Base-by-base conservation (phyloP, 2,329 filamentous ascomycete genomes). In the Fusarium falciforme region DNA sequence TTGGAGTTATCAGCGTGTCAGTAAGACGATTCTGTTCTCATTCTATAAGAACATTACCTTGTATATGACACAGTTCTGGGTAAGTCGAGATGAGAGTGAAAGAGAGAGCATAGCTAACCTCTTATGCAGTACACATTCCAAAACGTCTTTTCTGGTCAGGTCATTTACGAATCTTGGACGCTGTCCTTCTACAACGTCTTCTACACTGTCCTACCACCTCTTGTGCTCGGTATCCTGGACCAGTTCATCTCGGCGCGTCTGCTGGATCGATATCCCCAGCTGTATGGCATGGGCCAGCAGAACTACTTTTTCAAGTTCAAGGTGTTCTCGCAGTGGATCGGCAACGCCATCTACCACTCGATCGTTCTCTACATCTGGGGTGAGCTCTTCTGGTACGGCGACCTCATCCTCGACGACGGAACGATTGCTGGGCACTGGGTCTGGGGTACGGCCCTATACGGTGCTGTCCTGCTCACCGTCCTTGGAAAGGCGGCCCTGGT, bases 21-120 rank as follows among this genome's bases (percentile, higher is more conserved):
- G 93, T 88, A 98, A 97, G 85, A 95, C 97, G 68, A 98, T 99
- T 78, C 84, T 99, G 72, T 99, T 98, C 85, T 98, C 96, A 8
- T 99, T 98, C 83, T 99, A 99, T 88, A 99, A 99, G 88, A 99
- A 99, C 85, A 98, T 98, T 76, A 93, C 95, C 22, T 87, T 99
- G 71, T 99, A 98, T 85, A 95, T 99, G 93, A 99, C 97, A 69
- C 97, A 99, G 82, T 99, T 99, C 82, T 99, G 97, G 94, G 93
- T 95, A 87, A 86, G 92, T 86, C 29, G 33, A 38, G 25, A 29
- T 20, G 16, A 10, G 27, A 17, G 2, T 9, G 11, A 17, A 20
- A 6, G n/a, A 2, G 17, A 6, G 5, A 14, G 47, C 22, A 27
- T 54, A 64, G 66, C 78, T 80, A 72, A 80, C 57, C 11, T 33